Base-by-base conservation (phyloP, 1,284 basidiomycete species). In the Cryptococcus wingfieldii region DNA sequence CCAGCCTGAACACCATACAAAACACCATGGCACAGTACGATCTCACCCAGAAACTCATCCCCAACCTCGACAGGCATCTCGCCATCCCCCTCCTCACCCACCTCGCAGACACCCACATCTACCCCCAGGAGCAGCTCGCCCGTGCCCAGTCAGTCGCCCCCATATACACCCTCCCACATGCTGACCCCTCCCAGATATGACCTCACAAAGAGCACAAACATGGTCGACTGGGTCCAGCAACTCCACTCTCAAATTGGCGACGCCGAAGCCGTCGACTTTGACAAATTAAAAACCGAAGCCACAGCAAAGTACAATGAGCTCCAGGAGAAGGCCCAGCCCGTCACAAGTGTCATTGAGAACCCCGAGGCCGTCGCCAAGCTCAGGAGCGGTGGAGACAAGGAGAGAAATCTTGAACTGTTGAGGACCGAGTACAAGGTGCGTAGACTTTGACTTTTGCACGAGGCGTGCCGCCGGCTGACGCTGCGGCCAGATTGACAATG, bases 281-380 rank as follows among this genome's bases (percentile, higher is more conserved):
- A 84, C 37, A 81, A 81, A 59, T 87, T 92, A 73, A 84, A 89
- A 57, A 84, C 88, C 72, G 86, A 84, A 60, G 89, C 89, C 2
- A 85, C 94, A 38, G 85, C 85, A 45, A 89, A 86, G 49, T 88
- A 93, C 69, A 88, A 94, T 69, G 80, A 83, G 53, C 81, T 98
- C 39, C 86, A 90, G 69, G 85, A 88, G 61, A 90, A 95, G 71
- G 93, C 93, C 0, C 90, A 93, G 72, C 87, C 87, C 18, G 93
- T 98, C 38, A 81, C 97, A 63, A 88, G 94, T 72, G 93, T 98
- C 57, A 98, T 98, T 70, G 89, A 95, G 77, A 94, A 95, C 69
- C 93, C 94, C 3, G 91, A 94, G 63, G 94, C 98, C 38, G 94
- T 78, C 28, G 77, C 74, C n/a, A 77, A 79, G 60, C 87, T 64